These are phyloP conservation scores for Fonsecaea monophora DNA, from an alignment of 2,329 filamentous ascomycete species.

Conservation along the genomic window DNA sequence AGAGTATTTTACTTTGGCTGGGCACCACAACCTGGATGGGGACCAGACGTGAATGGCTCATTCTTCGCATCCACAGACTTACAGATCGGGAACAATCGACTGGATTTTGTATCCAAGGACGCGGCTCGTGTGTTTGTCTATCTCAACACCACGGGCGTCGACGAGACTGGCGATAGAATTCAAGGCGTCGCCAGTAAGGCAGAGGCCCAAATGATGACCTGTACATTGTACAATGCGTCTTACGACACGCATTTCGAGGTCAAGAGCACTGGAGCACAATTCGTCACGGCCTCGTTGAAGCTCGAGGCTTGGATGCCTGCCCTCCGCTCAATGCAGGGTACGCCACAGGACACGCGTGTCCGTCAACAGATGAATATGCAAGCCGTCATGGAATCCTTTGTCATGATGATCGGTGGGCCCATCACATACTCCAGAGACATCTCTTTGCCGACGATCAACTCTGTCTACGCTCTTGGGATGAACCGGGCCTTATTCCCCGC, in stretches of 20 bases:
- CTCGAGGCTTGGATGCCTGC: slow-evolving; percentile 29
- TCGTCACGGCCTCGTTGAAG: slow-evolving; percentile 8
- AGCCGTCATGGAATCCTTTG: slow-evolving; percentile 29
- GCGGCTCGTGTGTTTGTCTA: slow-evolving; percentile 24
- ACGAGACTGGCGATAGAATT: slow-evolving; percentile 8
- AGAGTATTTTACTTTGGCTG: slow-evolving; percentile 25
- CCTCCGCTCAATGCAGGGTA: slow-evolving; percentile 15
- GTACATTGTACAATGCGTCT: slow-evolving; percentile 26
- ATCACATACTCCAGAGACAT: slow-evolving; percentile 12
- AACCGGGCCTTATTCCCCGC: slow-evolving; percentile 25
- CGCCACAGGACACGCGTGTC: slow-evolving; percentile 8
- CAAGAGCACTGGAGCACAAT: slow-evolving; percentile 23
- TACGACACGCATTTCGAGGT: slow-evolving; percentile 25
- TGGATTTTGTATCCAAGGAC: slow-evolving; percentile 22
- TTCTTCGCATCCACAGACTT: slow-evolving; percentile 25
- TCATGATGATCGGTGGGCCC: slow-evolving; percentile 27
- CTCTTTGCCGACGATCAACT: slow-evolving; percentile 16
- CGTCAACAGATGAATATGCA: slow-evolving; percentile 30
- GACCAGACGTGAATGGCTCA: slow-evolving; percentile 23
- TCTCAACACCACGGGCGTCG: slow-evolving; percentile 27
- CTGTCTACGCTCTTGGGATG: slow-evolving; percentile 22
- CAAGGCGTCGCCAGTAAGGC: slow-evolving; percentile 3
- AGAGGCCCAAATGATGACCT: slow-evolving; percentile 27
- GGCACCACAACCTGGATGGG: slow-evolving; percentile 26
- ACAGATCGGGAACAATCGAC: slow-evolving; percentile 22